Percentiles rank a stretch among this genome's conserved stretches.
Evolutionary conservation across 768 basidiomycete species (phyloP).

Genomic region (Leccinum arenicola): DNA sequence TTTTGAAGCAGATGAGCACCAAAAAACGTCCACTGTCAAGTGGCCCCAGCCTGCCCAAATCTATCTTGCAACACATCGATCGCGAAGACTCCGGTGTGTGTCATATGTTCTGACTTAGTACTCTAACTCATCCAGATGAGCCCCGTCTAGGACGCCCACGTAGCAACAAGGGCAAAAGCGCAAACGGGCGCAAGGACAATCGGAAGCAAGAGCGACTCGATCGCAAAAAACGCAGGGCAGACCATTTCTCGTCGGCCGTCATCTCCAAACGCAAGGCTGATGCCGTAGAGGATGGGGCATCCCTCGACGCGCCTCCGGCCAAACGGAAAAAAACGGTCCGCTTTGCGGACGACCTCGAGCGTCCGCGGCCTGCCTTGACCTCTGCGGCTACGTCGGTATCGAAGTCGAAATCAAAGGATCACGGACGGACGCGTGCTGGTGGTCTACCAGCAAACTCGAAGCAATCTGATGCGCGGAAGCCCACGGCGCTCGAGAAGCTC

Average conservation of each 20-base stretch:
- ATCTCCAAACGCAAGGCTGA: constrained; percentile 40
- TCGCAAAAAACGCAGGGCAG: constrained; percentile 61
- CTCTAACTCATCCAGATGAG: not conserved
- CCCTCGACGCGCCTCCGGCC: constrained; percentile 38
- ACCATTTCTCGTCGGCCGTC: constrained; percentile 44
- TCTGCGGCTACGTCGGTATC: not conserved
- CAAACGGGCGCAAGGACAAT: constrained; percentile 53
- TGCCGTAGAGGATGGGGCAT: not conserved
- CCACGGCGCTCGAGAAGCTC: constrained; percentile 37
- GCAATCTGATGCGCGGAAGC: constrained; percentile 11
- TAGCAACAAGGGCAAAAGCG: constrained; percentile 6
- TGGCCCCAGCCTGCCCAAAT: constrained; percentile 27
- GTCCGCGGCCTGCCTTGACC: not conserved
- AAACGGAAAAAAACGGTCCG: constrained; percentile 44
- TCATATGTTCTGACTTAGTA: not conserved
- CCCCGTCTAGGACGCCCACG: constrained; percentile 1
- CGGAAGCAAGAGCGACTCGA: constrained; percentile 60
- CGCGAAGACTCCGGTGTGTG: constrained; percentile 16
- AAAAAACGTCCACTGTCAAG: constrained; percentile 5
- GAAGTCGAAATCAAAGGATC: not conserved
- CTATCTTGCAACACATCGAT: constrained; percentile 27
- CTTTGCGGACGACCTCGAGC: constrained; percentile 7
- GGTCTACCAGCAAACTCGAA: not conserved
- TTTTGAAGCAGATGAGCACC: constrained; percentile 8
- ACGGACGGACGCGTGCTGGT: not conserved